These are phyloP conservation scores for Buddleja alternifolia DNA, from an alignment of 257 asterid species.

Conservation along the genomic window DNA sequence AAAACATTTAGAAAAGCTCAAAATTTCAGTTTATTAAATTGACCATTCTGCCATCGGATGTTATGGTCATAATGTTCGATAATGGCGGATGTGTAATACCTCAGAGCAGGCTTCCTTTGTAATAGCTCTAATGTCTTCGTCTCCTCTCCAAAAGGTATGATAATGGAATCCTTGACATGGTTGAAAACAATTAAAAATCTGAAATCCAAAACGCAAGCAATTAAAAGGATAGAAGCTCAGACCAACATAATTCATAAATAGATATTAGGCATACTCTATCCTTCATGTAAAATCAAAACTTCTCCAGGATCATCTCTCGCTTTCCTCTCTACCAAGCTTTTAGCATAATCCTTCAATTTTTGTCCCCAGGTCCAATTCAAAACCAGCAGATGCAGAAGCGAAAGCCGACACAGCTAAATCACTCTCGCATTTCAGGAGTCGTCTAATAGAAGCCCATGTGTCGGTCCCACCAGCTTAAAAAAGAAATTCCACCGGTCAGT, in stretches of 20 bases:
- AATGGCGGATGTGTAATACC: too few relatives aligned
- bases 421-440: constrained; percentile 55
- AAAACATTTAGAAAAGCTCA: too few relatives aligned
- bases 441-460: constrained; percentile 62
- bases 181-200: too few relatives aligned
- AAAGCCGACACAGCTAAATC: constrained; percentile 43
- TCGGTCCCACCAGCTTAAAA: constrained; percentile 54
- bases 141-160: too few relatives aligned
- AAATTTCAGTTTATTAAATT: too few relatives aligned
- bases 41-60: too few relatives aligned
- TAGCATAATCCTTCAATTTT: constrained; percentile 49
- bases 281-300: constrained; percentile 61
- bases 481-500: constrained; percentile 54
- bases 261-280: constrained; percentile 46
- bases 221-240: too few relatives aligned
- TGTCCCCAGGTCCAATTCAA: constrained; percentile 52
- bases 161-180: too few relatives aligned
- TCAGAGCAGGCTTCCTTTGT: too few relatives aligned
- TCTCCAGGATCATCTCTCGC: constrained; percentile 71
- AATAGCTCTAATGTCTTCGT: too few relatives aligned
- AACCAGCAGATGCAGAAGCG: constrained; percentile 45
- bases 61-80: too few relatives aligned
- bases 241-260: not conserved
- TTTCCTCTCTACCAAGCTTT: constrained; percentile 50
- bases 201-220: too few relatives aligned